Conservation (phyloP, 441 rosid genomes). For the Dalechampia spathulata region DNA sequence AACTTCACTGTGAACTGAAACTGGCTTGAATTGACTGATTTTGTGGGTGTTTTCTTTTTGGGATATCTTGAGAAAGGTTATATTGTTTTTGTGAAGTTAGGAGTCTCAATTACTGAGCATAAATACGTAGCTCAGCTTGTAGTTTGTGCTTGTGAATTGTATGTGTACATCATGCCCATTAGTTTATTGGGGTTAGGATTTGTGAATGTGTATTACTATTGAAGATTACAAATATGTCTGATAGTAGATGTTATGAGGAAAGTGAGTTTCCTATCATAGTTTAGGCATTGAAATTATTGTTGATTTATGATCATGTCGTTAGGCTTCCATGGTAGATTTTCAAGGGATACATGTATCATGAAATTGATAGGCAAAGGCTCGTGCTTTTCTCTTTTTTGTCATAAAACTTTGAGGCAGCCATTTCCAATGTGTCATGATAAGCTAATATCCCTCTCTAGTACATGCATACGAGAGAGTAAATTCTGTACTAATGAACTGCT, state of each 20-base stretch:
- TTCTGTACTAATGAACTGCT: neutral
- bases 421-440: neutral
- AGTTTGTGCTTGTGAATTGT: neutral
- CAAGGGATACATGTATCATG: neutral
- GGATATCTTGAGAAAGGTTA: neutral
- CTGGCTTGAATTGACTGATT: too few species aligned
- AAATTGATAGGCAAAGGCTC: neutral
- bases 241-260: neutral
- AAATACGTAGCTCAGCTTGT: neutral
- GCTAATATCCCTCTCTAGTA: neutral
- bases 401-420: neutral
- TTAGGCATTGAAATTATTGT: too few species aligned
- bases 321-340: too few species aligned
- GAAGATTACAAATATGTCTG: neutral
- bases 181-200: neutral
- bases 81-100: neutral
- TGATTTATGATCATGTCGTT: too few species aligned
- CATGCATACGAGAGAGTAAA: neutral
- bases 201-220: neutral
- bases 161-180: neutral
- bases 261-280: neutral
- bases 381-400: neutral
- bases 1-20: too few species aligned
- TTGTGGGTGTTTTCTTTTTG: too few species aligned
- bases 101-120: neutral